Evolutionary conservation across 2,329 filamentous ascomycete genomes (phyloP), one percentile per base, ranked within the genome.

Genomic region (Ilyonectria mors-panacis): DNA sequence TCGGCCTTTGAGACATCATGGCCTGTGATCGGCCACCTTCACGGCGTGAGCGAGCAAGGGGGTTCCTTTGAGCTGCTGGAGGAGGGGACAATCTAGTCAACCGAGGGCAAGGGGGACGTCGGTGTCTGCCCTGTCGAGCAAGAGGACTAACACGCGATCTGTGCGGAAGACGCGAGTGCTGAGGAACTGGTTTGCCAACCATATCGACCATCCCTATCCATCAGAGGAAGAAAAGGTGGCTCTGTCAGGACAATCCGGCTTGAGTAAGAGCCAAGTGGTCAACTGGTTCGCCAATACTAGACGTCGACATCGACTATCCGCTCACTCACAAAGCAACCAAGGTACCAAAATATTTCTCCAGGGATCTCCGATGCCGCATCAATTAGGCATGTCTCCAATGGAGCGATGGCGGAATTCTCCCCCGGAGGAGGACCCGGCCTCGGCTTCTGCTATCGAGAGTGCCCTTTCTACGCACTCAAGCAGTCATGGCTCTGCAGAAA

Each of bases 201-300:
- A 87, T 59, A 76, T 83, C 10, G 81, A 85, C 44, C 78, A 82
- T 47, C 85, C 85, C 2, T 87, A 87, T 67, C 85, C 85, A 2
- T 81, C 79, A 1, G 83, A 86, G 28, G 80, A 84, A 9, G 81
- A 86, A 57, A 86, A 85, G 59, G 57, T 72, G 0, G 65, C 71
- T 3, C 77, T 87, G 0, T 76, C 80, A 12, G 70, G 74, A 4
- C 78, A 85, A 65, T 85, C 85, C 0, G 85, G 84, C 1, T 78
- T 87, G 17, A 85, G 81, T 21, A 77, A 77, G 56, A 83, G 79
- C 2, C 83, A 85, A 37, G 81, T 87, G 3, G 76, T 82, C 23
- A 85, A 85, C 58, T 87, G 85, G 85, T 86, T 87, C 69, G 81
- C 84, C 23, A 87, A 87, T 68, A 84, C 84, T 1, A 79, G 85